Percentiles rank a stretch among this genome's conserved stretches.
phyloP scores from a whole-genome alignment of 129 eudicot genomes.

The Lactuca saligna region DNA sequence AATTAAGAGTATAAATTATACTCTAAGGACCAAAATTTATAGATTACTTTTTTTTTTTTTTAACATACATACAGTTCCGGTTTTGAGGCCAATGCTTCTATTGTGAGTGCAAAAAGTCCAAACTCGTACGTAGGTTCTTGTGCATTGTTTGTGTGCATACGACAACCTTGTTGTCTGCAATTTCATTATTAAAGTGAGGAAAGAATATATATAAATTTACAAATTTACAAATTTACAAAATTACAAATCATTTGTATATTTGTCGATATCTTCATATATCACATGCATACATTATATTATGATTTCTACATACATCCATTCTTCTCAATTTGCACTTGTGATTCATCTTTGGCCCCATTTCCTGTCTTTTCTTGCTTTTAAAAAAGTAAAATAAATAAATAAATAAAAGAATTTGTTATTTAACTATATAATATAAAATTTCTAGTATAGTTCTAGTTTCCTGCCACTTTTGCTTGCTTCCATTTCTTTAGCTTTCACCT shows the following conservation, averaged over 20 bases:
- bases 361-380: conserved; percentile 35
- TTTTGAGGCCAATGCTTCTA: conserved; percentile 16
- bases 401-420: neutral
- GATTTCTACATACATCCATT: conserved; percentile 29
- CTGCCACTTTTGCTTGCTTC: conserved; percentile 31
- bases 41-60: neutral
- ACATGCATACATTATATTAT: conserved; percentile 20
- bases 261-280: conserved; percentile 21
- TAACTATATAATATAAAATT: conserved; percentile 4
- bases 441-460: conserved; percentile 4
- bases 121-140: conserved; percentile 17
- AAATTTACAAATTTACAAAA: neutral
- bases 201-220: neutral
- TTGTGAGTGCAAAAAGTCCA: conserved; percentile 26
- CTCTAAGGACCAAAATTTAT: neutral
- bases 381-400: conserved; percentile 20
- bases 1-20: too few relatives aligned
- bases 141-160: conserved; percentile 38
- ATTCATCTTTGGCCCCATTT: conserved; percentile 38
- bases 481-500: conserved; percentile 30
- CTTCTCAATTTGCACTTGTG: conserved; percentile 35
- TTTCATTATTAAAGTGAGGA: conserved; percentile 25
- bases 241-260: conserved; percentile 24
- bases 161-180: conserved; percentile 23
- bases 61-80: conserved; percentile 5